Base-by-base conservation (phyloP, 257 asterid genomes). In the Nicotiana undulata region DNA sequence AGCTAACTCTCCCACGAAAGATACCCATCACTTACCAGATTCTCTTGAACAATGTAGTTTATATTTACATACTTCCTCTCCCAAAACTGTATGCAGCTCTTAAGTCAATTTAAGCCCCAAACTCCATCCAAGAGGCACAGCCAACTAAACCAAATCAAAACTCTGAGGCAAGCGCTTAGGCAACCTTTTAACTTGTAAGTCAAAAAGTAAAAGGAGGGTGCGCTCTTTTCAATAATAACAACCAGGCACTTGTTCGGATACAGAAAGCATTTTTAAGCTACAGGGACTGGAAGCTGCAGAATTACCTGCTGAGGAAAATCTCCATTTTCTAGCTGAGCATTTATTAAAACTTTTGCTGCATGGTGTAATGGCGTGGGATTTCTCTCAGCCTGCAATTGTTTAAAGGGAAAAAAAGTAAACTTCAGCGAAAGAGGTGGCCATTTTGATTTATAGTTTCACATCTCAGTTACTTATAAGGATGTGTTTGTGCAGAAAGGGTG, bases 221-320 rank as follows among this genome's bases (percentile, higher is more conserved):
- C 24, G 49, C 24, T 72, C 40, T 72, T 44, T 72, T 70, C 18
- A 6, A 6, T 40, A 72, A 46, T 12, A 72, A 10, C 59, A 22
- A 74, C 44, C 61, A 74, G 78, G 16, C 60, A 72, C 40, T 6
- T 34, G 78, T 22, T 72, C 24, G 16, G 7, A 72, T 49, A 49
- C 61, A 32, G 31, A 24, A 74, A 28, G 24, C 60, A 49, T 13
- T 74, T 74, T 15, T 49, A 49, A 46, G 40, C 24, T 49, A 46
- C 44, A 74, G 26, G 8, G 60, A 13, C 51, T 24, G 8, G 40
- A 46, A 56, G 9, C 78, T 72, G 34, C 59, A 76, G 32, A 85
- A 75, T 82, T 90, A 92, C 99, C 98, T 95, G 90, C 75, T 95
- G 99, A 15, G 98, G 98, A 80, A 84, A 95, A 90, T 95, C 99